Conservation (phyloP, 495 filamentous ascomycete species). For the Xylaria intraflava region DNA sequence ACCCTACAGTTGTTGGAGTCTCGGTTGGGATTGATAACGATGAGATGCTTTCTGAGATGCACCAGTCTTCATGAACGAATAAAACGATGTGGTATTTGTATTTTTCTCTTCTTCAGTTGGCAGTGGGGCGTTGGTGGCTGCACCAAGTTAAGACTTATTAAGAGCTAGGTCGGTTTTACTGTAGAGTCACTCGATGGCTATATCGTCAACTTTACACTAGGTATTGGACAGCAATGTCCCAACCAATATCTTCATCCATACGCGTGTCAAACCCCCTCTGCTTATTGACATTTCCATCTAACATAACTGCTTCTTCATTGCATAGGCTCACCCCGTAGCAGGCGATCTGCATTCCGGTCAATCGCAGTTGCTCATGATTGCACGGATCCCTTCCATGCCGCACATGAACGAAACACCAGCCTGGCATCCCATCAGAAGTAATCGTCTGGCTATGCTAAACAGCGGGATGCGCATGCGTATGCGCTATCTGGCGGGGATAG, state of each 20-base stretch:
- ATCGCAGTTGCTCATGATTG: neutral
- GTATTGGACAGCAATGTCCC: too few relatives aligned
- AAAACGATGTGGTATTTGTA: neutral
- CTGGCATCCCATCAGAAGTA: too few relatives aligned
- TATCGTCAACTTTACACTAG: too few relatives aligned
- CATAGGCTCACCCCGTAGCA: too few relatives aligned
- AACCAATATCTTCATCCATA: too few relatives aligned
- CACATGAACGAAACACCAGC: neutral
- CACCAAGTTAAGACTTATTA: too few relatives aligned
- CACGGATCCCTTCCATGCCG: neutral
- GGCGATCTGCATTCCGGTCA: neutral
- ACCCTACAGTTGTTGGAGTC: conserved; percentile 15
- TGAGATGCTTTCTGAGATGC: conserved; percentile 3
- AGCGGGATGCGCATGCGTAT: neutral
- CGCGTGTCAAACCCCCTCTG: too few relatives aligned
- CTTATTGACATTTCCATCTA: too few relatives aligned
- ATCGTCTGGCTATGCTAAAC: too few relatives aligned
- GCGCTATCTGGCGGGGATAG: conserved; percentile 37
- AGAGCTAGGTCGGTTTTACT: too few relatives aligned
- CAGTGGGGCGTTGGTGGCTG: neutral
- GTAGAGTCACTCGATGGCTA: too few relatives aligned
- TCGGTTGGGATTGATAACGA: conserved; percentile 5
- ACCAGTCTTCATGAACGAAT: neutral
- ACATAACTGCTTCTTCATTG: too few relatives aligned
- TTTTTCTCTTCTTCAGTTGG: neutral